Evolutionary conservation across 2,329 filamentous ascomycete species (phyloP).

Genomic region (Penicillium sp.): DNA sequence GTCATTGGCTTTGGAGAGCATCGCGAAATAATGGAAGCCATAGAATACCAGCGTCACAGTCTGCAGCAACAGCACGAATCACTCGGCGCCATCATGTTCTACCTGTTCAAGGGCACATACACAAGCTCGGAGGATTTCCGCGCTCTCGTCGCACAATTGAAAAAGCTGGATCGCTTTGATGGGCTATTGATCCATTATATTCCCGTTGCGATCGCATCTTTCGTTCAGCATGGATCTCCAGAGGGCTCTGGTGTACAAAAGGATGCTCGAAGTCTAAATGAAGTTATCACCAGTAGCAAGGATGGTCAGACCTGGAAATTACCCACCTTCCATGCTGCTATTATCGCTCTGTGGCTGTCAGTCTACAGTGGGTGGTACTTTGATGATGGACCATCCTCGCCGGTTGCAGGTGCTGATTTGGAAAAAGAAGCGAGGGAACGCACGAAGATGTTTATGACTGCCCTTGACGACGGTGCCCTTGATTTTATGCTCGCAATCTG

Average conservation of each 20-base stretch:
- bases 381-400: constrained; percentile 65
- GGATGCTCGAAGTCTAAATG: constrained; percentile 70
- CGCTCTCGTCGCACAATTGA: constrained; percentile 66
- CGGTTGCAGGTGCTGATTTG: constrained; percentile 63
- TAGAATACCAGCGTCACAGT: constrained; percentile 77
- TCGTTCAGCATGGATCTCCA: constrained; percentile 74
- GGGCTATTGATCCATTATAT: constrained; percentile 74
- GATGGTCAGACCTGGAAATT: constrained; percentile 72
- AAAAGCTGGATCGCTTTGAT: constrained; percentile 75
- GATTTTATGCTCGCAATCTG: constrained; percentile 87
- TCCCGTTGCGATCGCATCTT: constrained; percentile 74
- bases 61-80: constrained; percentile 88
- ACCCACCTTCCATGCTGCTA: constrained; percentile 73
- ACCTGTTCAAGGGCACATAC: constrained; percentile 74
- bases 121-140: constrained; percentile 72
- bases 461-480: constrained; percentile 84
- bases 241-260: constrained; percentile 68
- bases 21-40: constrained; percentile 70
- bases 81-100: constrained; percentile 75
- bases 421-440: constrained; percentile 67
- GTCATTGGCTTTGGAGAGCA: constrained; percentile 68
- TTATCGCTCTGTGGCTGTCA: constrained; percentile 82
- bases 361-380: constrained; percentile 91
- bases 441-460: constrained; percentile 71
- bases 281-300: constrained; percentile 63